phyloP scores from a whole-genome alignment of 2,329 filamentous ascomycete species.

The Alternaria sp. region DNA sequence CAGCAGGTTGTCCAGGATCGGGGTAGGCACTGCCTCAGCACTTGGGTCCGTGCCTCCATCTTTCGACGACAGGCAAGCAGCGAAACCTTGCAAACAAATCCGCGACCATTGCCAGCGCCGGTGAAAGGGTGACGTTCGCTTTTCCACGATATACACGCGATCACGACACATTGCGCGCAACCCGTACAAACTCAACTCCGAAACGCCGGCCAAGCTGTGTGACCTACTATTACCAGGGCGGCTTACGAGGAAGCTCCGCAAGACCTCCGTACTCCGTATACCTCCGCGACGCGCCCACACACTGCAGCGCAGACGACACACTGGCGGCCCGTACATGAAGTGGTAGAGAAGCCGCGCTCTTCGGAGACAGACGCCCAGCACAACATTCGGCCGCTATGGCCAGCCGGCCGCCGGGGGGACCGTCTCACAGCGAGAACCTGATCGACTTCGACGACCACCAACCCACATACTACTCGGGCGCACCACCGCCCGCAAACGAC shows the following conservation, averaged over 20 bases:
- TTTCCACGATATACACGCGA: background rate
- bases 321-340: conserved; percentile 31
- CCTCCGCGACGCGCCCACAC: conserved; percentile 8
- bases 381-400: conserved; percentile 51
- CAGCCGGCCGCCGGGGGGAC: conserved; percentile 62
- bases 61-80: conserved; percentile 11
- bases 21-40: conserved; percentile 16
- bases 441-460: conserved; percentile 76
- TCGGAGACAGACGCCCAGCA: conserved; percentile 25
- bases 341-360: conserved; percentile 26
- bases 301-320: background rate
- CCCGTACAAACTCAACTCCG: background rate
- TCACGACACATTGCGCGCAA: conserved; percentile 1
- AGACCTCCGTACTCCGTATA: conserved; percentile 16
- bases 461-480: conserved; percentile 75
- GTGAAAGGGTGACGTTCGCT: background rate
- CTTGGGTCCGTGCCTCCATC: conserved; percentile 13
- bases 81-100: conserved; percentile 8
- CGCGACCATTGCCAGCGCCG: background rate
- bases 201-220: conserved; percentile 14
- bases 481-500: conserved; percentile 79
- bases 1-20: conserved; percentile 10
- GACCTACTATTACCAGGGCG: background rate
- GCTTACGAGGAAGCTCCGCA: conserved; percentile 23
- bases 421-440: conserved; percentile 62